A percentile compares a stretch with the other conserved stretches of the same genome.
phyloP scores from a whole-genome alignment of 306 rosid species.

The Begonia peltatifolia region DNA sequence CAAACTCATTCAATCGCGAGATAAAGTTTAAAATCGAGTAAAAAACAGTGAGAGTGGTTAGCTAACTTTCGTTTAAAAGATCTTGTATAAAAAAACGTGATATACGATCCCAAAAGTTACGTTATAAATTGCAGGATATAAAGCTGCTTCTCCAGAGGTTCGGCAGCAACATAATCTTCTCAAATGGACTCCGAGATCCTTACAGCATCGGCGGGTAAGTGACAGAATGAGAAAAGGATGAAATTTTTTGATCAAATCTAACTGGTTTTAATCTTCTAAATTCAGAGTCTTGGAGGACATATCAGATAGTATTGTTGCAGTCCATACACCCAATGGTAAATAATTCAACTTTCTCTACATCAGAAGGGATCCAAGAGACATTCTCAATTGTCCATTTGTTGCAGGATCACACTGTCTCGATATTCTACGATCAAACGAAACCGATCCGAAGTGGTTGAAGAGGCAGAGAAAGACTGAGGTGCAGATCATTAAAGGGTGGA shows the following conservation, averaged over 20 bases:
- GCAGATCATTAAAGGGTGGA: constrained; percentile 28
- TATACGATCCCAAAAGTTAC: too few relatives aligned
- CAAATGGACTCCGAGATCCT: constrained; percentile 61
- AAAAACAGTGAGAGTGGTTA: too few relatives aligned
- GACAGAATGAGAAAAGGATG: neutral
- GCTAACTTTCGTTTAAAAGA: too few relatives aligned
- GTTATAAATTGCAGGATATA: constrained; percentile 22
- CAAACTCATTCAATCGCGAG: too few relatives aligned
- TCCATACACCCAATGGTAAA: constrained; percentile 25
- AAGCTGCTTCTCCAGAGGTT: constrained; percentile 32
- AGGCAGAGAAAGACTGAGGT: constrained; percentile 14
- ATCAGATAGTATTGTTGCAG: constrained; percentile 30
- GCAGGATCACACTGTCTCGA: constrained; percentile 35
- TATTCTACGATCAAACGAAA: constrained; percentile 3
- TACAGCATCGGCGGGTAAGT: constrained; percentile 44
- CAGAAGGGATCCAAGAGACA: neutral
- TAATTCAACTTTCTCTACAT: neutral
- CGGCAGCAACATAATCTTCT: constrained; percentile 58
- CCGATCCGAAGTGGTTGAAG: neutral
- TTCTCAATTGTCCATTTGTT: neutral
- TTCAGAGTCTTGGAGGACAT: constrained; percentile 33
- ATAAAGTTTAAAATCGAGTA: too few relatives aligned
- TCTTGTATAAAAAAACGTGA: too few relatives aligned
- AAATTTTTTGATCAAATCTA: neutral
- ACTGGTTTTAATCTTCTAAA: neutral